phyloP scores from a whole-genome alignment of 345 rosid species.

The Chamaenerion angustifolium region DNA sequence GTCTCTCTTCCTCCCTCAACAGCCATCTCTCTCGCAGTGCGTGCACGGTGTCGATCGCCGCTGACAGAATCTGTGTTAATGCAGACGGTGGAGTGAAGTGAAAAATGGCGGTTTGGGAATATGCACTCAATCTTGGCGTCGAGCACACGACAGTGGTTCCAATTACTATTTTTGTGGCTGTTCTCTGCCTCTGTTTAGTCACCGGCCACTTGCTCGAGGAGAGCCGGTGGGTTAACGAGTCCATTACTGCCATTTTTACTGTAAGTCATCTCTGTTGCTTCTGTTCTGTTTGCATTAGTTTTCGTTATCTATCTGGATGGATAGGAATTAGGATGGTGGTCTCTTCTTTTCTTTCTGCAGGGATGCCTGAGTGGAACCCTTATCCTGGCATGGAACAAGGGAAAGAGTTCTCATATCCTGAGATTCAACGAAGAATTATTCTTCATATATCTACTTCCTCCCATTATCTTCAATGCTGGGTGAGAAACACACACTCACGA shows the following conservation, averaged over 20 bases:
- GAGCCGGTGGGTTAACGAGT: slow-evolving; percentile 82
- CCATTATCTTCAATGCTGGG: slow-evolving; percentile 96
- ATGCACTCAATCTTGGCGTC: slow-evolving; percentile 7
- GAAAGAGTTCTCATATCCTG: slow-evolving; percentile 64
- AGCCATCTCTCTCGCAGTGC: background rate
- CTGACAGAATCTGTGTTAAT: background rate
- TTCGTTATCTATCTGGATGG: background rate
- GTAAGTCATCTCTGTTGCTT: slow-evolving; percentile 19
- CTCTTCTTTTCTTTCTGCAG: slow-evolving; percentile 15
- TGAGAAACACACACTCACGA: slow-evolving; percentile 12
- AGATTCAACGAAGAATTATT: slow-evolving; percentile 67
- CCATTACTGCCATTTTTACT: slow-evolving; percentile 74
- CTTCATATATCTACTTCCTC: slow-evolving; percentile 93
- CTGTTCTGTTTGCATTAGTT: background rate
- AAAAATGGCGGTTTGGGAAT: slow-evolving; percentile 4
- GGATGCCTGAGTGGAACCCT: slow-evolving; percentile 48
- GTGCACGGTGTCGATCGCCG: background rate
- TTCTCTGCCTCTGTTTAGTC: slow-evolving; percentile 62
- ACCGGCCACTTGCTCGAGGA: slow-evolving; percentile 83
- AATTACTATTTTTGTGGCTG: slow-evolving; percentile 55
- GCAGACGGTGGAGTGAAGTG: background rate
- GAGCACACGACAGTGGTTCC: slow-evolving; percentile 56
- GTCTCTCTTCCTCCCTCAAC: background rate
- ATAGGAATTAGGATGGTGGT: background rate
- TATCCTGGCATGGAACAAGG: slow-evolving; percentile 51